These are phyloP conservation scores for Ceriops tagal DNA, from an alignment of 345 rosid genomes.

Conservation along the genomic window DNA sequence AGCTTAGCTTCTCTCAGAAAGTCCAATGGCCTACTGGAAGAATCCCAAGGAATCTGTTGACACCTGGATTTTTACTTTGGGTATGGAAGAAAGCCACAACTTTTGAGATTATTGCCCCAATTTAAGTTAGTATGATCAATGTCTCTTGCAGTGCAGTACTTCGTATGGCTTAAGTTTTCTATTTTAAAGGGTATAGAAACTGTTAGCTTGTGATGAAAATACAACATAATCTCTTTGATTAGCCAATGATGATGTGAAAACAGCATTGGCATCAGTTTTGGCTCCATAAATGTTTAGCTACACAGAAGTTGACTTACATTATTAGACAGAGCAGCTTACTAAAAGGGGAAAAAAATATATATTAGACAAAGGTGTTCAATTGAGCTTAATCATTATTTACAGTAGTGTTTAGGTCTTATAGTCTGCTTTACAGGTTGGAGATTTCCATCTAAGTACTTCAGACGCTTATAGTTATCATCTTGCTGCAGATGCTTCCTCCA, in stretches of 20 bases:
- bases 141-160: background rate
- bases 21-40: too few species aligned
- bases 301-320: background rate
- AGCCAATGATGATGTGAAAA: background rate
- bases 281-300: background rate
- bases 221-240: background rate
- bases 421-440: background rate
- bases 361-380: background rate
- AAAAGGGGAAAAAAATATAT: background rate
- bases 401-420: background rate
- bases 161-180: background rate
- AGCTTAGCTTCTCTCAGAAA: too few species aligned
- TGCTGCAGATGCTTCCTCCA: conserved; percentile 31
- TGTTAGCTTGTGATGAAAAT: background rate
- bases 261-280: background rate
- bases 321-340: background rate
- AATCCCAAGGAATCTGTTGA: too few species aligned
- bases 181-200: background rate
- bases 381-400: background rate
- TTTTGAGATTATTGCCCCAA: too few species aligned
- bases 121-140: too few species aligned
- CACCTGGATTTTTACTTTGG: too few species aligned
- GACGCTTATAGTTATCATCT: conserved; percentile 1
- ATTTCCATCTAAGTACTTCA: background rate
- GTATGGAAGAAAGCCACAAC: too few species aligned